Evolutionary conservation across 106 monocot species (phyloP), one percentile per base, ranked within the genome.

Genomic region (Gastrodia elata): DNA sequence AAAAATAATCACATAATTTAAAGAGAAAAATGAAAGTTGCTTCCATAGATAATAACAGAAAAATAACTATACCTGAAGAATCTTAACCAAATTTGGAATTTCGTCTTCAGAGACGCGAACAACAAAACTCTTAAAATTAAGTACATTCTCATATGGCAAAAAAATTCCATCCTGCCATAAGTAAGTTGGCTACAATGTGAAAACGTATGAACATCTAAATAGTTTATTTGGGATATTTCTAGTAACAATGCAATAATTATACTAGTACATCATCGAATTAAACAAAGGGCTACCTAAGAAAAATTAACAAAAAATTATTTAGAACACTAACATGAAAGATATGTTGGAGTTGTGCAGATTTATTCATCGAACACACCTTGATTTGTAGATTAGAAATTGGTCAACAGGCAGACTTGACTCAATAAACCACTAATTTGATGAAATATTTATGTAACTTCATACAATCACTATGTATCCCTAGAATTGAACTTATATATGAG

Each of bases 101-200:
- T 96, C 87, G 64, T 96, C 81, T 83, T 96, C 96, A 33, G 58
- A 35, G 69, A 92, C 80, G 22, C 86, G 87, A 77, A 96, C 86
- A 25, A 88, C 84, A 86, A 96, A 96, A 73, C 84, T 90, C 35
- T 85, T 64, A 56, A 88, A 96, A 38, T 96, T 86, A 3, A 96
- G 81, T 15, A 96, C 77, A 80, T 96, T 96, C 68, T 96, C 96
- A 73, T 92, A 90, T 39, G 96, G 96, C 26, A 96, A 80, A 55
- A 84, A 92, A 64, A 96, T 96, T 20, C 92, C 96, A 84, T 96
- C 96, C 94, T 94, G 67, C 42, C 38, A 82, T 39, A 69, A 40
- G 18, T 33, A 15, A 40, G 20, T 67, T 67, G 30, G 27, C 67
- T 67, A 13, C 35, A 8, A n/a, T 24, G 27, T 67, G 67, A 67